Evolutionary conservation across 2,329 filamentous ascomycete species (phyloP).

Genomic region (Harringtonia lauricola): DNA sequence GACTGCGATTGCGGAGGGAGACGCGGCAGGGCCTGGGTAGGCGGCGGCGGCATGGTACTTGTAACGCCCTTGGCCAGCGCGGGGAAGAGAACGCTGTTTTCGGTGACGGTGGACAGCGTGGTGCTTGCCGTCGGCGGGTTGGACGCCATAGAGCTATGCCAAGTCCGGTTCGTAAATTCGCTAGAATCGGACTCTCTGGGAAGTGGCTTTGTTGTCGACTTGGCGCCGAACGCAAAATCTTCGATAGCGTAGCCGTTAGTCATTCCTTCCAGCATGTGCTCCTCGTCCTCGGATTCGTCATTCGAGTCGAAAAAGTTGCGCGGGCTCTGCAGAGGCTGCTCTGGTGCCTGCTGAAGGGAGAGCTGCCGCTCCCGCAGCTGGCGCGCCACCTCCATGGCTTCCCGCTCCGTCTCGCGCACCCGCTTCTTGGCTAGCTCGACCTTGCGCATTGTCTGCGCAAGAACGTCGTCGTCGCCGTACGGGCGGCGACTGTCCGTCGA

Average conservation of each 20-base stretch:
- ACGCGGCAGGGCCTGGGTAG: slow-evolving; percentile 34
- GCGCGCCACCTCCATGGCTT: slow-evolving; percentile 51
- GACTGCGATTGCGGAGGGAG: slow-evolving; percentile 26
- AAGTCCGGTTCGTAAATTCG: slow-evolving; percentile 64
- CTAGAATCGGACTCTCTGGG: slow-evolving; percentile 77
- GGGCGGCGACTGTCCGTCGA: slow-evolving; percentile 20
- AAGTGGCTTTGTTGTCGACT: slow-evolving; percentile 31
- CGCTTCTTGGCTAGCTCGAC: slow-evolving; percentile 68
- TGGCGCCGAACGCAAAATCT: slow-evolving; percentile 66
- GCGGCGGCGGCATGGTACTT: slow-evolving; percentile 32
- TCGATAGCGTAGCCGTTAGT: slow-evolving; percentile 73
- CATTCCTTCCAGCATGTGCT: slow-evolving; percentile 77
- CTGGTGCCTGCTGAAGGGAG: slow-evolving; percentile 21
- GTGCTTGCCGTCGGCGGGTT: slow-evolving; percentile 55
- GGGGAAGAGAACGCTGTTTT: slow-evolving; percentile 29
- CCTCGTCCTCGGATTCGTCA: slow-evolving; percentile 59
- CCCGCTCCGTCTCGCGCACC: slow-evolving; percentile 62
- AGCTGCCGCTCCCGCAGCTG: slow-evolving; percentile 37
- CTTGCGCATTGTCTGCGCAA: slow-evolving; percentile 48
- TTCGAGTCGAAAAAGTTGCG: slow-evolving; percentile 48
- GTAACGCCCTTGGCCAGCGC: slow-evolving; percentile 16
- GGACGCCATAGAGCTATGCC: slow-evolving; percentile 68
- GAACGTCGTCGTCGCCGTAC: slow-evolving; percentile 22
- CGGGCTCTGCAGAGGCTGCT: neutral
- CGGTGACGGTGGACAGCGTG: slow-evolving; percentile 61